phyloP scores from a whole-genome alignment of 495 filamentous ascomycete species.

The Penicillium pancosmium region DNA sequence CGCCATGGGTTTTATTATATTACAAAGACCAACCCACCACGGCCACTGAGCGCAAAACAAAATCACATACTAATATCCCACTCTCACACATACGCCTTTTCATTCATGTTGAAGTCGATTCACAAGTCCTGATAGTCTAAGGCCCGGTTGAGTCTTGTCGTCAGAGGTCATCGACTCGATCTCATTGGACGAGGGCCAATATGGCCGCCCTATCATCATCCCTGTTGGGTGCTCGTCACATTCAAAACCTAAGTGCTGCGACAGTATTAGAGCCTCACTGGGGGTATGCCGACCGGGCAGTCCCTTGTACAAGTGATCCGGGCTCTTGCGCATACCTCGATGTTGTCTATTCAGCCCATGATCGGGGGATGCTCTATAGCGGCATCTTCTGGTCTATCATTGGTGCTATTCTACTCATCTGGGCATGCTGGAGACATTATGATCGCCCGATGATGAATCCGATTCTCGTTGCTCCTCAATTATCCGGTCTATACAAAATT shows the following conservation, averaged over 20 bases:
- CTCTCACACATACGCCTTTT: background rate
- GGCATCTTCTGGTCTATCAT: slow-evolving; percentile 64
- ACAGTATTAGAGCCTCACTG: slow-evolving; percentile 55
- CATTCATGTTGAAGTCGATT: background rate
- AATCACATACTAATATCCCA: background rate
- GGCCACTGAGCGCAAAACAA: background rate
- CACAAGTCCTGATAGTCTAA: background rate
- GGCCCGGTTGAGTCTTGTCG: background rate
- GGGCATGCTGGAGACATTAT: slow-evolving; percentile 31
- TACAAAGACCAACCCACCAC: background rate
- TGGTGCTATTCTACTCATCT: slow-evolving; percentile 51
- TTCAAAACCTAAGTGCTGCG: slow-evolving; percentile 41
- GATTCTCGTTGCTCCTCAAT: background rate
- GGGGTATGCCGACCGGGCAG: slow-evolving; percentile 59
- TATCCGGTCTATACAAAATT: slow-evolving; percentile 13
- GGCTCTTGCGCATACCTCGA: slow-evolving; percentile 68
- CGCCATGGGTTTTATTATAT: slow-evolving; percentile 1
- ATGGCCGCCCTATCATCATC: background rate
- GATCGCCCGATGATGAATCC: slow-evolving; percentile 10
- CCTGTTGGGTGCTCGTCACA: slow-evolving; percentile 30
- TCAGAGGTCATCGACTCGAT: background rate
- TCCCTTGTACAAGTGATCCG: slow-evolving; percentile 61
- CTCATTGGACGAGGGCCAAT: background rate
- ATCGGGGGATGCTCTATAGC: slow-evolving; percentile 60
- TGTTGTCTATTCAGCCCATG: slow-evolving; percentile 61